Evolutionary conservation across 352 stramenopile genomes (phyloP).

Genomic region (Pythium volutum): DNA sequence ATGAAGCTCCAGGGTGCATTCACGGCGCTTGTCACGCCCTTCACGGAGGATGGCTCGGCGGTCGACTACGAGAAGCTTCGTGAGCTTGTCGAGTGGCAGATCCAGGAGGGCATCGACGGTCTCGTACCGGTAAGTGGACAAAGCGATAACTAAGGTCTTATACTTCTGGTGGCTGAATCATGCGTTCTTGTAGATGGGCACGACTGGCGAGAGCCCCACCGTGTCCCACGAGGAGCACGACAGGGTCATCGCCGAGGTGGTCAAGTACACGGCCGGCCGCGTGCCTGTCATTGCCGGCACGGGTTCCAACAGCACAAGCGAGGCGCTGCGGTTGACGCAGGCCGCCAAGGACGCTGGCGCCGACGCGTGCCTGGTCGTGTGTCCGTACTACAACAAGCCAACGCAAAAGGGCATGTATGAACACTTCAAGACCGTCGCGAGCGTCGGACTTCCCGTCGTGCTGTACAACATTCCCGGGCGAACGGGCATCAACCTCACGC

Average conservation of each 20-base stretch:
- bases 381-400: conserved; percentile 99
- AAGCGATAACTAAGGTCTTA: background rate
- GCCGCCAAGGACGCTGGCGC: conserved; percentile 91
- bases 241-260: conserved; percentile 90
- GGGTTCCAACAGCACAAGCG: conserved; percentile 92
- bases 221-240: conserved; percentile 95
- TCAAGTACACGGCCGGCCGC: conserved; percentile 69
- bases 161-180: background rate
- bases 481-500: conserved; percentile 94
- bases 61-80: conserved; percentile 94
- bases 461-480: conserved; percentile 98
- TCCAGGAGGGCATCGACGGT: conserved; percentile 94
- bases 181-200: conserved; percentile 79
- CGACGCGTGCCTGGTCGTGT: conserved; percentile 95
- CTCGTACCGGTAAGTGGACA: conserved; percentile 86
- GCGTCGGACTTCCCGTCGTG: conserved; percentile 90
- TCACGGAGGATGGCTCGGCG: conserved; percentile 85
- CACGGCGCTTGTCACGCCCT: conserved; percentile 95
- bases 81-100: conserved; percentile 91
- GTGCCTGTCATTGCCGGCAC: conserved; percentile 95
- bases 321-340: conserved; percentile 82
- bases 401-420: conserved; percentile 94
- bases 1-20: conserved; percentile 85
- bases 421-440: conserved; percentile 91
- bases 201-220: conserved; percentile 95